Evolutionary conservation across 768 basidiomycete species (phyloP).

Genomic region (Grammothele lineata): DNA sequence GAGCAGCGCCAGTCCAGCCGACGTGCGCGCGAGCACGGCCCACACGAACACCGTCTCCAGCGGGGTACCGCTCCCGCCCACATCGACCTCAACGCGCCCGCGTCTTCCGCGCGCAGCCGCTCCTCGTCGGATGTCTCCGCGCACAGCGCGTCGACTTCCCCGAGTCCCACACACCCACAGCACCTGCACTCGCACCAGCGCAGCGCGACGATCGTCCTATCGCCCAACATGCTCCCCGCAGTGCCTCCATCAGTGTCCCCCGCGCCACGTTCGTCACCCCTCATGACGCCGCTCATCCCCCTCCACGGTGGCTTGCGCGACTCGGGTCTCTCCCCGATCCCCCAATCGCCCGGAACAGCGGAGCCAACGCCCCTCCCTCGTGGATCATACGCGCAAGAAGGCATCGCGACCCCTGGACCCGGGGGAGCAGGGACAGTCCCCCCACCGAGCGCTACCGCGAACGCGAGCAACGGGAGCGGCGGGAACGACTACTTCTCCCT

Average conservation of each 20-base stretch:
- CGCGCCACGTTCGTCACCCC: conserved; percentile 45
- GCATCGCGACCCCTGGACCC: background rate
- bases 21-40: conserved; percentile 16
- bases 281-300: conserved; percentile 59
- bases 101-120: conserved; percentile 19
- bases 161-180: background rate
- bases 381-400: background rate
- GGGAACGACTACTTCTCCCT: conserved; percentile 50
- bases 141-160: conserved; percentile 3
- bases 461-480: too few relatives aligned
- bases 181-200: background rate
- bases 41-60: conserved; percentile 22
- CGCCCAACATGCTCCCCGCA: conserved; percentile 66
- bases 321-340: conserved; percentile 22
- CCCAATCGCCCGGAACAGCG: conserved; percentile 21
- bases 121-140: conserved; percentile 27
- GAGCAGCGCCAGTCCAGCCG: conserved; percentile 41
- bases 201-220: conserved; percentile 48
- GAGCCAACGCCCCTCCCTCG: conserved; percentile 21
- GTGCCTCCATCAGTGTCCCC: conserved; percentile 46
- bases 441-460: background rate
- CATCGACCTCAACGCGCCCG: conserved; percentile 22
- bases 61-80: conserved; percentile 21
- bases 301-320: conserved; percentile 17
- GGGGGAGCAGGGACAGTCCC: background rate